A percentile compares a stretch with the other conserved stretches of the same genome.
These are phyloP conservation scores for Fusarium tupiense DNA, from an alignment of 2,329 filamentous ascomycete species.

Conservation along the genomic window DNA sequence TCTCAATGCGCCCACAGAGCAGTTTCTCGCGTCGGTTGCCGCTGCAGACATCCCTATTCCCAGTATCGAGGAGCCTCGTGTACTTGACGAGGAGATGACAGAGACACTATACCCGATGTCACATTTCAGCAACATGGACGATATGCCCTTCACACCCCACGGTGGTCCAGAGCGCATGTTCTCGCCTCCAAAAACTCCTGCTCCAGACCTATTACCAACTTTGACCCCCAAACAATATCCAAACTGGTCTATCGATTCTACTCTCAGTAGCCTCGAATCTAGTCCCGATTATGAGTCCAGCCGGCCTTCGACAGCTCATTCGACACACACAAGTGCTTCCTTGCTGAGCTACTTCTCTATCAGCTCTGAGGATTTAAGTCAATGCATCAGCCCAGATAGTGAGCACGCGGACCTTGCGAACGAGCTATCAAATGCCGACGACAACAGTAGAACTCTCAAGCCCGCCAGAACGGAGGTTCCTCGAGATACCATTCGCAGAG, in stretches of 20 bases:
- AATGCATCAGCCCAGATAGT: constrained; percentile 62
- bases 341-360: constrained; percentile 66
- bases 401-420: constrained; percentile 42
- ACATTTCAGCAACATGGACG: constrained; percentile 48
- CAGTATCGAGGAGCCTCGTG: constrained; percentile 68
- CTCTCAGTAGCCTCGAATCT: constrained; percentile 66
- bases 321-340: constrained; percentile 67
- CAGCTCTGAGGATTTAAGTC: constrained; percentile 63
- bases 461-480: constrained; percentile 25
- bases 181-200: constrained; percentile 69
- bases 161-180: constrained; percentile 54
- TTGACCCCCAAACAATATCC: constrained; percentile 61
- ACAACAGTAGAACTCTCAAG: constrained; percentile 47
- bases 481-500: constrained; percentile 56
- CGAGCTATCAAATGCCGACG: constrained; percentile 41
- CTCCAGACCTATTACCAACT: constrained; percentile 56
- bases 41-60: constrained; percentile 72
- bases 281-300: constrained; percentile 68
- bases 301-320: constrained; percentile 67
- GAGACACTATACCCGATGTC: constrained; percentile 50
- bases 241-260: constrained; percentile 68
- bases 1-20: constrained; percentile 67
- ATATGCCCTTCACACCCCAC: constrained; percentile 43
- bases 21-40: constrained; percentile 74
- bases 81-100: constrained; percentile 57